Conservation (phyloP, 345 rosid species). For the Ceriops zippeliana region DNA sequence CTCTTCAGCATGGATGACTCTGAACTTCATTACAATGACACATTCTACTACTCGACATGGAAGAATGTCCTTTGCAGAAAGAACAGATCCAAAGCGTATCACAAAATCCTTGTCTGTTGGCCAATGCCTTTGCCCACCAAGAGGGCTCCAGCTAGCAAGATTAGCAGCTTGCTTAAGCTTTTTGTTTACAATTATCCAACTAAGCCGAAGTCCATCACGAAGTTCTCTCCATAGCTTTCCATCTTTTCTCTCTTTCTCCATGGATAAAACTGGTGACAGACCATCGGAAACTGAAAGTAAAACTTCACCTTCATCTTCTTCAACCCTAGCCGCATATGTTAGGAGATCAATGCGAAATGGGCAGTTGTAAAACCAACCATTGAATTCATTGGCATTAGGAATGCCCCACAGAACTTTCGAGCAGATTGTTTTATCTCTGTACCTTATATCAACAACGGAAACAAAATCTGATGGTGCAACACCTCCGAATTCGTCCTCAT, state of each 20-base stretch:
- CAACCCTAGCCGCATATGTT: conserved; percentile 38
- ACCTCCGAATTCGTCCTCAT: conserved; percentile 43
- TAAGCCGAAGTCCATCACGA: conserved; percentile 56
- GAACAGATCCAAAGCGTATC: conserved; percentile 68
- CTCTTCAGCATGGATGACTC: conserved; percentile 44
- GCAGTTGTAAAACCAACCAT: conserved; percentile 71
- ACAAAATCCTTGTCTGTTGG: conserved; percentile 76
- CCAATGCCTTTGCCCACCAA: conserved; percentile 81
- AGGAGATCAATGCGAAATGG: conserved; percentile 69
- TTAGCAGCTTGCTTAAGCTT: conserved; percentile 65
- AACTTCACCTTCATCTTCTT: conserved; percentile 47
- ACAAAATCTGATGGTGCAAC: conserved; percentile 58
- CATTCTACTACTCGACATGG: conserved; percentile 70
- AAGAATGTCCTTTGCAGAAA: conserved; percentile 65
- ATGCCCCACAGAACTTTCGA: conserved; percentile 74
- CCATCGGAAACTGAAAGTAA: conserved; percentile 62
- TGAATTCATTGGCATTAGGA: conserved; percentile 59
- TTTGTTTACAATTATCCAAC: conserved; percentile 73
- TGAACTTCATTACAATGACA: conserved; percentile 64
- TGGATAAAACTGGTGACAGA: conserved; percentile 52
- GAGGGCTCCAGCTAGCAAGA: conserved; percentile 75
- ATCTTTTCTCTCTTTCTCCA: conserved; percentile 70
- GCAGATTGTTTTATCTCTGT: conserved; percentile 52
- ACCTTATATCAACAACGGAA: conserved; percentile 62
- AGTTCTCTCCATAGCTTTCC: conserved; percentile 76